These are phyloP conservation scores for Pichia nanzhaoensis DNA, from an alignment of 805 yeast species.

Conservation along the genomic window DNA sequence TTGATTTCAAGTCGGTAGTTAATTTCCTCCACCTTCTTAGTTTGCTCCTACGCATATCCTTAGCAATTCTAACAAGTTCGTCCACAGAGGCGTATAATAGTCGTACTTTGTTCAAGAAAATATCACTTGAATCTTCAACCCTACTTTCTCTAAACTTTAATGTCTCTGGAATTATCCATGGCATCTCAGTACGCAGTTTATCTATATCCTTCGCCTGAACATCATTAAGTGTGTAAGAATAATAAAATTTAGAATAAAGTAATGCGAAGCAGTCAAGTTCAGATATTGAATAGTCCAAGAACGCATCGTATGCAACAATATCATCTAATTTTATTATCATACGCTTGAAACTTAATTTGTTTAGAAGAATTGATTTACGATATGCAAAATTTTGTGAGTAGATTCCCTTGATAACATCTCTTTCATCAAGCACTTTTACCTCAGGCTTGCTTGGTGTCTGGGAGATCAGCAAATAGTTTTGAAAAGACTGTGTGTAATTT, in stretches of 20 bases:
- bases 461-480: constrained; percentile 5
- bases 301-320: constrained; percentile 39
- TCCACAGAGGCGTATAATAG: constrained; percentile 9
- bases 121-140: constrained; percentile 8
- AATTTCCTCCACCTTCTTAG: constrained; percentile 40
- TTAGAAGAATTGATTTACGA: not conserved
- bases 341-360: constrained; percentile 1
- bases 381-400: not conserved
- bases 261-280: constrained; percentile 34
- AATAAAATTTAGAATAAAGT: constrained; percentile 32
- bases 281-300: constrained; percentile 38
- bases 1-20: constrained; percentile 34
- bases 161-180: constrained; percentile 3
- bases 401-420: constrained; percentile 2
- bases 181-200: constrained; percentile 12
- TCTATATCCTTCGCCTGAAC: constrained; percentile 5
- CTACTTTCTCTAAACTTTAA: constrained; percentile 5
- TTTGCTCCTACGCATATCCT: constrained; percentile 28
- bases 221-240: constrained; percentile 6
- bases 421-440: constrained; percentile 2
- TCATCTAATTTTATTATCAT: constrained; percentile 30
- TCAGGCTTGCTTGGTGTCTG: constrained; percentile 3
- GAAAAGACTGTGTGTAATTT: constrained; percentile 3
- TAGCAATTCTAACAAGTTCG: constrained; percentile 29
- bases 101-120: constrained; percentile 9